A percentile compares a stretch with the other conserved stretches of the same genome.
phyloP scores from a whole-genome alignment of 148 eudicot species.

The Tetragonia tetragonoides region DNA sequence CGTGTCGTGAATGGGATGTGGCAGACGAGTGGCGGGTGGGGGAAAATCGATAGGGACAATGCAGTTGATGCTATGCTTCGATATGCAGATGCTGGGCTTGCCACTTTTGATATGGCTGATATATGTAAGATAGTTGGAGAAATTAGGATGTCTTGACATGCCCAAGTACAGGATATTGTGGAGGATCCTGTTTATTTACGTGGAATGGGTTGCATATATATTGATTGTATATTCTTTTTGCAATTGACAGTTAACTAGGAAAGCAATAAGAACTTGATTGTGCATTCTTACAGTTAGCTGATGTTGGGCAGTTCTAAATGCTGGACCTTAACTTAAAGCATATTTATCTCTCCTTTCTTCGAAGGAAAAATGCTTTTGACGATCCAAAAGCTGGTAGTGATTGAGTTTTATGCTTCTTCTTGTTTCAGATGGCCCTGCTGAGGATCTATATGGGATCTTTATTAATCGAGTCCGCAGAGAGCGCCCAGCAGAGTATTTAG shows the following conservation, averaged over 20 bases:
- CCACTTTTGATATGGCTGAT: constrained; percentile 85
- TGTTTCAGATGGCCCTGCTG: constrained; percentile 90
- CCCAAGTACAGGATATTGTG: background rate
- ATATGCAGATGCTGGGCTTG: constrained; percentile 74
- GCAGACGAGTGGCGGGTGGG: constrained; percentile 92
- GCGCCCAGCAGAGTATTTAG: constrained; percentile 82
- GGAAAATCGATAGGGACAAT: constrained; percentile 49
- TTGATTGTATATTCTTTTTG: background rate
- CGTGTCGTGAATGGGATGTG: constrained; percentile 78
- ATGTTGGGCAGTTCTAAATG: constrained; percentile 5
- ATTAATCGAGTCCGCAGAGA: constrained; percentile 93
- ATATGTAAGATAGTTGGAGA: constrained; percentile 47
- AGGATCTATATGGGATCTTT: constrained; percentile 95
- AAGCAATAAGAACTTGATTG: background rate
- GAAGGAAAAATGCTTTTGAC: constrained; percentile 1
- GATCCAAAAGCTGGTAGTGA: background rate
- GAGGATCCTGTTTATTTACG: background rate
- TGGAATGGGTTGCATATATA: constrained; percentile 1
- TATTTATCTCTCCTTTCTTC: background rate
- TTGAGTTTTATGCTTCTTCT: background rate
- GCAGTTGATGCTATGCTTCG: constrained; percentile 71
- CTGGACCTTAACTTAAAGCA: background rate
- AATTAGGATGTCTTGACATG: constrained; percentile 5
- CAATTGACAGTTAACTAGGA: background rate
- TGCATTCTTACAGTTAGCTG: background rate